phyloP scores from a whole-genome alignment of 345 rosid genomes.

The Salix purpurea region DNA sequence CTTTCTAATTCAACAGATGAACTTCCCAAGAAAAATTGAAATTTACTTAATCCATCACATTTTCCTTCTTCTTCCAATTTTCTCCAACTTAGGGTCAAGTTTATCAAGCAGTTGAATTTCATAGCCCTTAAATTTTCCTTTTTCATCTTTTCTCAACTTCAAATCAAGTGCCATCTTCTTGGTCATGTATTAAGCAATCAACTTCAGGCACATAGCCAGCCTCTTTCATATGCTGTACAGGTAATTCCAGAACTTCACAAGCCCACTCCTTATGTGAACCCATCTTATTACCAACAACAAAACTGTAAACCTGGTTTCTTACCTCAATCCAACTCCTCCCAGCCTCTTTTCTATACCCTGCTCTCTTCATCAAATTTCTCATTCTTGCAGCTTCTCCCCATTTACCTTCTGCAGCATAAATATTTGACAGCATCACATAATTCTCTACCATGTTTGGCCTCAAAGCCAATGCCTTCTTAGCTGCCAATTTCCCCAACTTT shows the following conservation, averaged over 20 bases:
- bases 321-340: conserved; percentile 87
- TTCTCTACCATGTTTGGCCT: conserved; percentile 59
- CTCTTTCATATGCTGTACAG: conserved; percentile 52
- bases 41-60: neutral
- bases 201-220: conserved; percentile 45
- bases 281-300: conserved; percentile 51
- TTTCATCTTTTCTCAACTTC: neutral
- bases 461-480: conserved; percentile 54
- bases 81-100: too few relatives aligned
- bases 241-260: conserved; percentile 43
- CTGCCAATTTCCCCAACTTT: conserved; percentile 59
- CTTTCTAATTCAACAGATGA: neutral
- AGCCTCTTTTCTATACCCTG: conserved; percentile 63
- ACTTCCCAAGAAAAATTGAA: neutral
- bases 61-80: neutral
- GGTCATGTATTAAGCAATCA: conserved; percentile 41
- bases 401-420: conserved; percentile 73
- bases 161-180: conserved; percentile 37
- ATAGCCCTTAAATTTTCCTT: neutral
- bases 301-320: conserved; percentile 52
- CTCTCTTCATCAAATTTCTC: conserved; percentile 58
- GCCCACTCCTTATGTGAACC: conserved; percentile 36
- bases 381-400: conserved; percentile 65
- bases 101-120: too few relatives aligned
- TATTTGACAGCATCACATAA: conserved; percentile 66